These are phyloP conservation scores for Sclerotinia spermophila DNA, from an alignment of 2,329 filamentous ascomycete genomes.

Conservation along the genomic window DNA sequence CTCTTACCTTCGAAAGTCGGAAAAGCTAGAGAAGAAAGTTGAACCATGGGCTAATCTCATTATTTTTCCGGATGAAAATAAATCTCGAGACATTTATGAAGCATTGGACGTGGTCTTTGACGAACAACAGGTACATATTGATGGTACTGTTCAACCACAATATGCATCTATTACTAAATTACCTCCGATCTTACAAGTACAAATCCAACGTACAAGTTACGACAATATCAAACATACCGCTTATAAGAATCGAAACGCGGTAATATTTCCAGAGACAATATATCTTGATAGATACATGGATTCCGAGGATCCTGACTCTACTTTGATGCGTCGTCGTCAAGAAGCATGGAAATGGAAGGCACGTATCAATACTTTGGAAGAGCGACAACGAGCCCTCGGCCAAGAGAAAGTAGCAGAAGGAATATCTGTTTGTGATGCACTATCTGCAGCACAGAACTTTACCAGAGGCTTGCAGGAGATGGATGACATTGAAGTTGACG, in stretches of 20 bases:
- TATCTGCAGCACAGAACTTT: conserved; percentile 39
- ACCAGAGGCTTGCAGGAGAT: conserved; percentile 44
- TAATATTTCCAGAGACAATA: conserved; percentile 75
- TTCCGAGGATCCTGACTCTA: conserved; percentile 51
- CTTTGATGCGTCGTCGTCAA: conserved; percentile 61
- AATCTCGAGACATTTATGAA: conserved; percentile 66
- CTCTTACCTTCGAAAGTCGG: conserved; percentile 54
- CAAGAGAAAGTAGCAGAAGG: conserved; percentile 23
- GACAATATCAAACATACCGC: conserved; percentile 57
- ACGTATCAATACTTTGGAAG: conserved; percentile 54
- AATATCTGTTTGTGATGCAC: conserved; percentile 33
- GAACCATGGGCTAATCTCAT: conserved; percentile 52
- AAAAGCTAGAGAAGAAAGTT: conserved; percentile 42
- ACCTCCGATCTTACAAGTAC: conserved; percentile 83
- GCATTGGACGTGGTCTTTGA: conserved; percentile 86
- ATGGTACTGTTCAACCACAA: conserved; percentile 54
- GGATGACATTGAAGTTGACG: conserved; percentile 43
- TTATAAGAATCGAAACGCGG: conserved; percentile 71
- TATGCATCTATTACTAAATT: conserved; percentile 72
- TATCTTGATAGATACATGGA: conserved; percentile 89
- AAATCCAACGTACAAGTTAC: conserved; percentile 78
- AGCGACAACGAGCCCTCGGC: conserved; percentile 32
- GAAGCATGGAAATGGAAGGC: conserved; percentile 73
- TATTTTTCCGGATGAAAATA: conserved; percentile 52
- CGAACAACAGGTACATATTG: conserved; percentile 67